These are phyloP conservation scores for Xylaria digitata DNA, from an alignment of 2,329 filamentous ascomycete species.

Conservation along the genomic window DNA sequence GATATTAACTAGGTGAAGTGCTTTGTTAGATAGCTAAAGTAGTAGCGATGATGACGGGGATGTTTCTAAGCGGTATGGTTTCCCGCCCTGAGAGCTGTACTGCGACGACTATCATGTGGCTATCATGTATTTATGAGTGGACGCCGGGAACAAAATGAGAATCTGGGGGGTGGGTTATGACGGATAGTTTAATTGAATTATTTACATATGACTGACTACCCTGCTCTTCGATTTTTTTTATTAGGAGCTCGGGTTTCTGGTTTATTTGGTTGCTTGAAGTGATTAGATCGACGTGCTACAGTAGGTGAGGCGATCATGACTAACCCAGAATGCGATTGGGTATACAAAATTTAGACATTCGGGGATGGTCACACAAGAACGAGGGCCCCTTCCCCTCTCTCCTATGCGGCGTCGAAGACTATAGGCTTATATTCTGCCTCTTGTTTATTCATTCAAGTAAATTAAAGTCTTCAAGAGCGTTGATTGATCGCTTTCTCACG, in stretches of 20 bases:
- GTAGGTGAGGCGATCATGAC: too few species aligned
- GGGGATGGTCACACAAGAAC: too few species aligned
- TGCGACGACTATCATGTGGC: constrained; percentile 6
- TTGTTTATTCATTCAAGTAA: too few species aligned
- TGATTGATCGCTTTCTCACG: too few species aligned
- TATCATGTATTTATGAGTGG: constrained; percentile 29
- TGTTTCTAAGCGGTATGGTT: constrained; percentile 11
- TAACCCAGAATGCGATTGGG: too few species aligned
- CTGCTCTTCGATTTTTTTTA: not conserved
- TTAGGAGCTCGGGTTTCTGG: too few species aligned
- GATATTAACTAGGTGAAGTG: constrained; percentile 74
- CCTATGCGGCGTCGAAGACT: too few species aligned
- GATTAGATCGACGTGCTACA: too few species aligned
- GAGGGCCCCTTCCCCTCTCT: too few species aligned
- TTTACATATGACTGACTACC: not conserved
- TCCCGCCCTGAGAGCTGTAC: not conserved
- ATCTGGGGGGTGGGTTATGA: not conserved
- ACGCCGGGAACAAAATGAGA: constrained; percentile 17
- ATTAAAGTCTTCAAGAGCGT: too few species aligned
- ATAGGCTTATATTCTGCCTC: too few species aligned
- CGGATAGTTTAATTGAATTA: constrained; percentile 17
- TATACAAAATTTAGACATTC: too few species aligned
- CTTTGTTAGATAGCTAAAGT: not conserved
- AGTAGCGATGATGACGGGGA: not conserved
- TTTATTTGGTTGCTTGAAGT: not conserved